phyloP scores from a whole-genome alignment of 73 alveolate species.

The Blepharisma stoltei region DNA sequence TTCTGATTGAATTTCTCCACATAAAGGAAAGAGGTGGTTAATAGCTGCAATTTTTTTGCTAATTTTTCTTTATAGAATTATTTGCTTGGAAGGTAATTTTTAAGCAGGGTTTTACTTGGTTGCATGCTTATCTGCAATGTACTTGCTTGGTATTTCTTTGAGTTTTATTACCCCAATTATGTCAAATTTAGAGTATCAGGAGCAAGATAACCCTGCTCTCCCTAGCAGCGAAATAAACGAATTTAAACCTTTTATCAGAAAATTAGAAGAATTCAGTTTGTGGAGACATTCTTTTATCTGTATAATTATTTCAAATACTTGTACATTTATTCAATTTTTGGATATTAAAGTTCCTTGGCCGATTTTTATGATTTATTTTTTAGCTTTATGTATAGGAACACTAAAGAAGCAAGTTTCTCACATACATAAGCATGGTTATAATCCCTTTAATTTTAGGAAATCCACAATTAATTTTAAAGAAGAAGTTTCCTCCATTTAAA shows the following conservation, averaged over 20 bases:
- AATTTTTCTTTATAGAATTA: too few species aligned
- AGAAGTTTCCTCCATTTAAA: background rate
- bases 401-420: background rate
- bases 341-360: slow-evolving; percentile 45
- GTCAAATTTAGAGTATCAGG: background rate
- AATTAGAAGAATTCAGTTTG: slow-evolving; percentile 39
- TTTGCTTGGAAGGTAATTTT: too few species aligned
- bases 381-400: background rate
- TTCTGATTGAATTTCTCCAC: too few species aligned
- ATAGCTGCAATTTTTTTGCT: too few species aligned
- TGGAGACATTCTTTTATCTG: slow-evolving; percentile 26
- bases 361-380: slow-evolving; percentile 32
- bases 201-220: slow-evolving; percentile 33
- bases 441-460: background rate
- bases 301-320: slow-evolving; percentile 1
- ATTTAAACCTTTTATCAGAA: slow-evolving; percentile 31
- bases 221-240: slow-evolving; percentile 35
- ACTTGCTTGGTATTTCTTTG: background rate
- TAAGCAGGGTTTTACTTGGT: slow-evolving; percentile 8
- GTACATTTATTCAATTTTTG: slow-evolving; percentile 35
- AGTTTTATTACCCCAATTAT: background rate
- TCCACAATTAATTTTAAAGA: slow-evolving; percentile 5
- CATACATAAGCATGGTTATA: background rate
- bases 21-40: too few species aligned
- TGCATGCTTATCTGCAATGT: background rate